A percentile compares a stretch with the other conserved stretches of the same genome.
Conservation (phyloP, 2,329 filamentous ascomycete genomes). For the Hymenoscyphus linearis region DNA sequence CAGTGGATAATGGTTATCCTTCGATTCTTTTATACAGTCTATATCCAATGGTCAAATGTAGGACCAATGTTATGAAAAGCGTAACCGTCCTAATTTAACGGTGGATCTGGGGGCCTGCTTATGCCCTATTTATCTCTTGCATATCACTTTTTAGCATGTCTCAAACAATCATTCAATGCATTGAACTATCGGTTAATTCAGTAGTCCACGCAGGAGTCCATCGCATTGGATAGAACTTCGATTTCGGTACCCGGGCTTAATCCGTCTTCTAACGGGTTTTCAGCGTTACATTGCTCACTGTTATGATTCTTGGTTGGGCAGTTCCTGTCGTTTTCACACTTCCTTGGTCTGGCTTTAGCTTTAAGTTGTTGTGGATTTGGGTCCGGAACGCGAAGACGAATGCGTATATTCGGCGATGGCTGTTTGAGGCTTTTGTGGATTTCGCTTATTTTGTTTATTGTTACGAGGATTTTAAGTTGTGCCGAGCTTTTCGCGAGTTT, state of each 20-base stretch:
- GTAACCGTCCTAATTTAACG: too few species aligned
- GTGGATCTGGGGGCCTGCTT: too few species aligned
- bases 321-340: background rate
- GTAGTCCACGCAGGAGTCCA: conserved; percentile 6
- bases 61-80: too few species aligned
- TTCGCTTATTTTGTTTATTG: background rate
- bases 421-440: background rate
- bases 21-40: too few species aligned
- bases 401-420: background rate
- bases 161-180: too few species aligned
- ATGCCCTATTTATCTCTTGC: too few species aligned
- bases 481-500: background rate
- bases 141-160: too few species aligned
- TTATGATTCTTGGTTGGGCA: background rate
- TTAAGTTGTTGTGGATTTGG: background rate
- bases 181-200: too few species aligned
- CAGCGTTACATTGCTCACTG: background rate
- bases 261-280: background rate
- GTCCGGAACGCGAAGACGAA: background rate
- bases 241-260: conserved; percentile 3
- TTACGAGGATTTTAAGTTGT: background rate
- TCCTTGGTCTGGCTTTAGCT: background rate
- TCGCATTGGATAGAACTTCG: conserved; percentile 4
- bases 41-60: too few species aligned
- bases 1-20: too few species aligned